These are phyloP conservation scores for Aspergillus oerlinghausenensis DNA, from an alignment of 2,329 filamentous ascomycete species.

Conservation along the genomic window DNA sequence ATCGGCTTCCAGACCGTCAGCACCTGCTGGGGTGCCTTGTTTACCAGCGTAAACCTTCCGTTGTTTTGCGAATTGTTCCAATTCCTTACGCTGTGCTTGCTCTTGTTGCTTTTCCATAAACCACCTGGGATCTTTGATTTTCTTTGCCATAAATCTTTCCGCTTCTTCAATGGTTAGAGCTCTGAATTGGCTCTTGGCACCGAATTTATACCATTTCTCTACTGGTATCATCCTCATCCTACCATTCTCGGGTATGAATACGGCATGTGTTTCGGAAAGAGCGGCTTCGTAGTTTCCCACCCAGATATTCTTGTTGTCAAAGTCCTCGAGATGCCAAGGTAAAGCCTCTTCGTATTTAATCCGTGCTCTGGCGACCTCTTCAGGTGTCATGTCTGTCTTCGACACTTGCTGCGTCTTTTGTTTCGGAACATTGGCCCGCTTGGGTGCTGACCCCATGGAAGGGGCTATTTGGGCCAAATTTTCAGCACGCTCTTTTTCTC, in stretches of 20 bases:
- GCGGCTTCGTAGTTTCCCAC: constrained; percentile 86
- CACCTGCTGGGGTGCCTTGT: constrained; percentile 40
- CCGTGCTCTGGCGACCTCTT: constrained; percentile 63
- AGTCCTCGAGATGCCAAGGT: constrained; percentile 96
- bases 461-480: constrained; percentile 93
- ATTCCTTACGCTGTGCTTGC: constrained; percentile 51
- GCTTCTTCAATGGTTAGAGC: constrained; percentile 77
- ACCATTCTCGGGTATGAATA: constrained; percentile 68
- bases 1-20: constrained; percentile 55
- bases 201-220: constrained; percentile 85
- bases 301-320: constrained; percentile 92
- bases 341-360: constrained; percentile 87
- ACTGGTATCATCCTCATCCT: constrained; percentile 82
- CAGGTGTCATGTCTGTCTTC: constrained; percentile 67
- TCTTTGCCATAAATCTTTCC: constrained; percentile 76
- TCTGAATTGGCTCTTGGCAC: constrained; percentile 58
- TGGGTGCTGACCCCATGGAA: constrained; percentile 63
- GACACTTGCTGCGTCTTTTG: constrained; percentile 87
- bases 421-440: constrained; percentile 60
- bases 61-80: constrained; percentile 51
- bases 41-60: constrained; percentile 45
- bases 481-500: constrained; percentile 77
- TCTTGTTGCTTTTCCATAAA: constrained; percentile 61
- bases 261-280: constrained; percentile 73
- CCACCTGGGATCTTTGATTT: constrained; percentile 73